Evolutionary conservation across 2,329 filamentous ascomycete species (phyloP).

Genomic region (Alternaria ethzedia): DNA sequence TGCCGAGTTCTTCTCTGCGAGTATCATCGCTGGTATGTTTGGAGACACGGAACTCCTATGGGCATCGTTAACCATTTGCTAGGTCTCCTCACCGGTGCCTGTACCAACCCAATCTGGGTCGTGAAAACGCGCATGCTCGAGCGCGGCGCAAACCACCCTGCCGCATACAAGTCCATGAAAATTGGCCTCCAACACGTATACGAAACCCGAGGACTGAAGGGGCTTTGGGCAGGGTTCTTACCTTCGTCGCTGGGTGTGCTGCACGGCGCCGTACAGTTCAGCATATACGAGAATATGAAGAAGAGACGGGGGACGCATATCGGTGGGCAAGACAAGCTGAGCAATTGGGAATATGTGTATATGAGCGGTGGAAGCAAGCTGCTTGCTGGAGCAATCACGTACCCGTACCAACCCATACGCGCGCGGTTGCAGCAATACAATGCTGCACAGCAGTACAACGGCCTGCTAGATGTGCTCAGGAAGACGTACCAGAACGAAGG

Average conservation of each 20-base stretch:
- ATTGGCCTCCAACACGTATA: conserved; percentile 73
- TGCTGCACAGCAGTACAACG: conserved; percentile 74
- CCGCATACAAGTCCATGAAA: conserved; percentile 81
- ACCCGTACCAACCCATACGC: conserved; percentile 92
- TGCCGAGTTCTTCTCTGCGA: conserved; percentile 81
- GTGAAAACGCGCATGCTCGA: conserved; percentile 97
- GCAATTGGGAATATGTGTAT: conserved; percentile 78
- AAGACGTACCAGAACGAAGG: conserved; percentile 84
- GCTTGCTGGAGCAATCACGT: conserved; percentile 86
- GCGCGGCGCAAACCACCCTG: conserved; percentile 73
- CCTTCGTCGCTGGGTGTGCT: conserved; percentile 85
- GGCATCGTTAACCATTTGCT: conserved; percentile 13
- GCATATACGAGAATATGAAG: conserved; percentile 84
- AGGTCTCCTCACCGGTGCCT: conserved; percentile 76
- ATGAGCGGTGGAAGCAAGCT: conserved; percentile 84
- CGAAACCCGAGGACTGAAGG: conserved; percentile 72
- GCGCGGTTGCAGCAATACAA: conserved; percentile 89
- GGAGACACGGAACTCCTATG: neutral
- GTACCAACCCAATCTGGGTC: conserved; percentile 97
- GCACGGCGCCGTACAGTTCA: conserved; percentile 94
- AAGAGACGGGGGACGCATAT: conserved; percentile 59
- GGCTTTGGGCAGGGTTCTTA: conserved; percentile 86
- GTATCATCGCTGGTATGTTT: conserved; percentile 63
- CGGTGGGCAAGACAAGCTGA: conserved; percentile 55
- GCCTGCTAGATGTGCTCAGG: conserved; percentile 72